Percentiles rank a stretch among this genome's conserved stretches.
Evolutionary conservation across 306 rosid genomes (phyloP).

Genomic region (Acmispon strigosus): DNA sequence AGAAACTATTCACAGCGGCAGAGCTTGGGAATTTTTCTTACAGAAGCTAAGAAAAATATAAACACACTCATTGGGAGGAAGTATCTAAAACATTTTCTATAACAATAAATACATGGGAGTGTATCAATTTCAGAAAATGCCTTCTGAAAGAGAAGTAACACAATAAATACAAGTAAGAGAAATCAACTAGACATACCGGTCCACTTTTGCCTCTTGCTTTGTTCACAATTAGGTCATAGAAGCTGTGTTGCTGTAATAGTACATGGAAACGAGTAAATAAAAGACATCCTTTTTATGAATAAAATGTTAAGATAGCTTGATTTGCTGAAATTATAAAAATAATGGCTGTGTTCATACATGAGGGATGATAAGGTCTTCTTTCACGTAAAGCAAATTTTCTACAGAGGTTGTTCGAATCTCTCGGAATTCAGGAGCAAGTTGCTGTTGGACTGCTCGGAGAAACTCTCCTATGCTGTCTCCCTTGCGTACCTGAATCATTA

Average conservation of each 20-base stretch:
- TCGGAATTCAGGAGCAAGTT: conserved; percentile 90
- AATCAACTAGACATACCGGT: conserved; percentile 49
- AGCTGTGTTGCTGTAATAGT: conserved; percentile 83
- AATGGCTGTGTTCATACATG: conserved; percentile 44
- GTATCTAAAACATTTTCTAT: too few species aligned
- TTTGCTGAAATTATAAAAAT: not conserved
- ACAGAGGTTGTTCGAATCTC: conserved; percentile 91
- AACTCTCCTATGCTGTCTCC: conserved; percentile 91
- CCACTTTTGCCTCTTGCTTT: conserved; percentile 98
- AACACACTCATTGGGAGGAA: not conserved
- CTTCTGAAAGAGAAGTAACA: not conserved
- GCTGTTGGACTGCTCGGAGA: conserved; percentile 82
- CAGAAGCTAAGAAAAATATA: not conserved
- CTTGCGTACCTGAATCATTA: conserved; percentile 59
- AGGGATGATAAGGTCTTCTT: conserved; percentile 96
- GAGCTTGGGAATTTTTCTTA: not conserved
- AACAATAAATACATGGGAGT: too few species aligned
- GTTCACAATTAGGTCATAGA: conserved; percentile 82
- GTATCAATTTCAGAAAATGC: not conserved
- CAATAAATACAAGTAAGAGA: not conserved
- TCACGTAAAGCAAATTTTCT: conserved; percentile 92
- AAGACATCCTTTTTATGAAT: not conserved
- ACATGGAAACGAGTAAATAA: conserved; percentile 13
- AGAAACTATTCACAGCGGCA: not conserved
- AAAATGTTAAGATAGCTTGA: not conserved